Evolutionary conservation across 2,329 filamentous ascomycete genomes (phyloP).

Genomic region (Ophiosphaerella herpotricha): DNA sequence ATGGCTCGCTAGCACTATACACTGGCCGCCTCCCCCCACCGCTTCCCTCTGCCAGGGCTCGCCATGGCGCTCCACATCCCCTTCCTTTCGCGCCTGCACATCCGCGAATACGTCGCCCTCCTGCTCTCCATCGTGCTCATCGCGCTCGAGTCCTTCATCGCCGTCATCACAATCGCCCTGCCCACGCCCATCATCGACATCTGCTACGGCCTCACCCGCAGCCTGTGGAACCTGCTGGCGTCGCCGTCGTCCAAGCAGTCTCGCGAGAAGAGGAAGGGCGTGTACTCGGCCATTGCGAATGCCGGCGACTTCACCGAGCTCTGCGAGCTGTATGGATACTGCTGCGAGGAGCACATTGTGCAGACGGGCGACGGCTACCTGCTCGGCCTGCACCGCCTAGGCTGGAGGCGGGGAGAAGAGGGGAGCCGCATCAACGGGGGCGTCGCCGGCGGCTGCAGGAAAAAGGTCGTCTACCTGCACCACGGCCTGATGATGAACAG

Average conservation of each 20-base stretch:
- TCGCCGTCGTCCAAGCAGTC: constrained; percentile 71
- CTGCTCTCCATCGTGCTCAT: constrained; percentile 83
- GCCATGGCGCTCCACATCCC: constrained; percentile 59
- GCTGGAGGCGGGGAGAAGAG: constrained; percentile 82
- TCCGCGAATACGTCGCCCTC: constrained; percentile 84
- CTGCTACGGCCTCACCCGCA: constrained; percentile 80
- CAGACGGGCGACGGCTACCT: constrained; percentile 94
- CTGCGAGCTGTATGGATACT: constrained; percentile 89
- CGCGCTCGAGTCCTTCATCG: constrained; percentile 78
- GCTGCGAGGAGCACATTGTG: constrained; percentile 93
- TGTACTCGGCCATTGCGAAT: constrained; percentile 78
- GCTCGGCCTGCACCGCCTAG: constrained; percentile 84
- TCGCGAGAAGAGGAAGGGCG: constrained; percentile 70
- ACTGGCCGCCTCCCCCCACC: too few species aligned
- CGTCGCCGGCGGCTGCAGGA: constrained; percentile 61
- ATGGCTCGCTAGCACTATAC: too few species aligned
- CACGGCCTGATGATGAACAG: constrained; percentile 98
- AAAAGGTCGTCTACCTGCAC: constrained; percentile 90
- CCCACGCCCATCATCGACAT: constrained; percentile 80
- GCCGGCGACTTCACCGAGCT: constrained; percentile 92
- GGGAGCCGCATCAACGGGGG: constrained; percentile 76
- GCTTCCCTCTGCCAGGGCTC: too few species aligned
- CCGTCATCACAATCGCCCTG: constrained; percentile 84
- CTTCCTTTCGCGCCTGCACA: constrained; percentile 63
- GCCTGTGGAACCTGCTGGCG: constrained; percentile 78